A percentile compares a stretch with the other conserved stretches of the same genome.
These are phyloP conservation scores for Aurantiochytrium sp. DNA, from an alignment of 108 stramenopile species.

Conservation along the genomic window DNA sequence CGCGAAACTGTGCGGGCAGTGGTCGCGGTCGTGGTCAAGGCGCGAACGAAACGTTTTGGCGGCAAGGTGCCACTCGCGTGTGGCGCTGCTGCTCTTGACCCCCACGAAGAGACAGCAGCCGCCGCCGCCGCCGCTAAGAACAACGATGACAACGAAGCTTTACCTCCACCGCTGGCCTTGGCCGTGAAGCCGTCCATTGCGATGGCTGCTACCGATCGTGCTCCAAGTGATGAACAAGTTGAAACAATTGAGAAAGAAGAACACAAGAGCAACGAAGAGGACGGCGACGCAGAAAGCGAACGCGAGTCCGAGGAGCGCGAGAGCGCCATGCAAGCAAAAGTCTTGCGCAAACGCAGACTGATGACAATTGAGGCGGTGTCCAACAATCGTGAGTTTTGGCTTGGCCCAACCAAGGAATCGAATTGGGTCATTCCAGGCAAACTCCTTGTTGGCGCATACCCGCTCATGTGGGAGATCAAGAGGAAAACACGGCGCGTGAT, in stretches of 20 bases:
- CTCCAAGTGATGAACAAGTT: too few relatives aligned
- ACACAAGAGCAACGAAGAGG: not conserved
- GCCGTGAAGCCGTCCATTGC: too few relatives aligned
- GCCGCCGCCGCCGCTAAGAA: too few relatives aligned
- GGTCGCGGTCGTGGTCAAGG: too few relatives aligned
- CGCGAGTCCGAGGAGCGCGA: not conserved
- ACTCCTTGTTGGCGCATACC: slow-evolving; percentile 25
- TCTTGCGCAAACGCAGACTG: not conserved
- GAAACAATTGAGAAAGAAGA: not conserved
- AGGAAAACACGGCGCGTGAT: not conserved
- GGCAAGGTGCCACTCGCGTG: too few relatives aligned
- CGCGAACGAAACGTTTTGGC: too few relatives aligned
- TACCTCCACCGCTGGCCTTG: too few relatives aligned
- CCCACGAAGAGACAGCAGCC: too few relatives aligned
- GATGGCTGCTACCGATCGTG: too few relatives aligned
- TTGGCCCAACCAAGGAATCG: not conserved
- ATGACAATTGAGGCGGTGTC: not conserved
- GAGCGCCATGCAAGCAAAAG: not conserved
- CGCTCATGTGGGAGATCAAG: not conserved
- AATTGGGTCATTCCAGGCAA: slow-evolving; percentile 28
- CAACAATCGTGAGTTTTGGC: not conserved
- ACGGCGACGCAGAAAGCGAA: not conserved
- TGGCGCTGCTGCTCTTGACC: too few relatives aligned
- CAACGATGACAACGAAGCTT: too few relatives aligned
- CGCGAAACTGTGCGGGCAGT: too few relatives aligned